Conservation (phyloP, 495 filamentous ascomycete species). For the Aspergillus bertholletiae region DNA sequence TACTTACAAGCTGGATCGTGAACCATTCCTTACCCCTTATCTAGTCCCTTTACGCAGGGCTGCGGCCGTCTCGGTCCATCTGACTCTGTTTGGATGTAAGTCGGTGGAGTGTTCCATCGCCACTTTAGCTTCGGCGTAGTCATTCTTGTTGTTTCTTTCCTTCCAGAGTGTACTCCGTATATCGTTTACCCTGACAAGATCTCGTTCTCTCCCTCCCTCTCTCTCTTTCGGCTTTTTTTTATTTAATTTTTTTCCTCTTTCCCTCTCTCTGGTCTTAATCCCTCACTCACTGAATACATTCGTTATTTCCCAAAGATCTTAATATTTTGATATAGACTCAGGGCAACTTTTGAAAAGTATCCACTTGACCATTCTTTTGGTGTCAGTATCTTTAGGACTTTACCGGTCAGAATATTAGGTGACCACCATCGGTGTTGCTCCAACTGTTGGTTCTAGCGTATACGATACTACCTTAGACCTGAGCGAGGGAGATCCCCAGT, state of each 20-base stretch:
- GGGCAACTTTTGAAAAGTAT: not conserved
- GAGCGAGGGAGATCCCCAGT: constrained; percentile 2
- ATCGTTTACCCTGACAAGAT: not conserved
- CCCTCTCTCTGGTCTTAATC: not conserved
- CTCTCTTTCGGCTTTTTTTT: not conserved
- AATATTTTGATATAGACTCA: not conserved
- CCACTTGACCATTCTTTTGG: not conserved
- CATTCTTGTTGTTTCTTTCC: constrained; percentile 2
- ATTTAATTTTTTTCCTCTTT: not conserved
- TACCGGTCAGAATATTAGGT: constrained; percentile 5
- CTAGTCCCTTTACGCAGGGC: constrained; percentile 8
- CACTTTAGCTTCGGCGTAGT: constrained; percentile 12
- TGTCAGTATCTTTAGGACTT: not conserved
- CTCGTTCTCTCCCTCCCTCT: not conserved
- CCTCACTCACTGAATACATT: not conserved
- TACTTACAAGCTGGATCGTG: constrained; percentile 5
- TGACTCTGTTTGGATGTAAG: not conserved
- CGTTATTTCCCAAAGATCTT: not conserved
- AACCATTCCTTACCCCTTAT: constrained; percentile 4
- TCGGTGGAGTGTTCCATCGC: constrained; percentile 7
- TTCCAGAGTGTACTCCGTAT: not conserved
- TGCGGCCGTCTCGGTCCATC: not conserved
- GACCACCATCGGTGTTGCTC: constrained; percentile 5
- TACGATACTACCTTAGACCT: constrained; percentile 9
- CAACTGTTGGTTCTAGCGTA: not conserved